Evolutionary conservation across 2,329 filamentous ascomycete species (phyloP).

Genomic region (Fusarium staphyleae): DNA sequence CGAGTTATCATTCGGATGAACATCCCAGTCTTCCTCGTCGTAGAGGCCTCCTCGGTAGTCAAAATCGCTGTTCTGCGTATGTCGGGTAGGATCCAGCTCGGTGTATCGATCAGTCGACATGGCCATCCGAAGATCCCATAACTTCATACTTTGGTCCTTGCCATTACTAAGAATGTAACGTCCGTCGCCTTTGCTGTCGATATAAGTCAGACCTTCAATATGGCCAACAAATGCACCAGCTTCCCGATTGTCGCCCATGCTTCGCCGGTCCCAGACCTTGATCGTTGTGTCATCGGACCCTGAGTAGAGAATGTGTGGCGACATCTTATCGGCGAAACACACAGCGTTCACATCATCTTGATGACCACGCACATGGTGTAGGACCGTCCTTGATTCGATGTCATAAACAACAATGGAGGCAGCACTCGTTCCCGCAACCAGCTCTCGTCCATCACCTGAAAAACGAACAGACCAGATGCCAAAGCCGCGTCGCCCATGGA

Average conservation of each 20-base stretch:
- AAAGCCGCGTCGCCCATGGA: constrained; percentile 49
- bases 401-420: constrained; percentile 89
- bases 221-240: constrained; percentile 72
- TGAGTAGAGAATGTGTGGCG: constrained; percentile 93
- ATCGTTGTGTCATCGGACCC: constrained; percentile 93
- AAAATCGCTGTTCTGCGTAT: constrained; percentile 65
- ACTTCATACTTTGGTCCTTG: constrained; percentile 96
- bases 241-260: constrained; percentile 82
- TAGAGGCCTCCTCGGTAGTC: constrained; percentile 78
- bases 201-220: constrained; percentile 71
- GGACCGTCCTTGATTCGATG: constrained; percentile 77
- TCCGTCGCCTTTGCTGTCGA: constrained; percentile 74
- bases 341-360: constrained; percentile 93
- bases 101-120: constrained; percentile 73
- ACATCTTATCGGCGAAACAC: constrained; percentile 87
- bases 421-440: constrained; percentile 86
- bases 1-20: constrained; percentile 82
- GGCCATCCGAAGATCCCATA: constrained; percentile 94
- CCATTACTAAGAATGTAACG: constrained; percentile 90
- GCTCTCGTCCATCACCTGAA: constrained; percentile 87
- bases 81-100: constrained; percentile 60
- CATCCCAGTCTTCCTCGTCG: constrained; percentile 65
- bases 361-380: constrained; percentile 81
- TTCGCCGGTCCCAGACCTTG: constrained; percentile 95
- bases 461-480: constrained; percentile 92